phyloP scores from a whole-genome alignment of 2,329 filamentous ascomycete genomes.

The Aureobasidium zeae region DNA sequence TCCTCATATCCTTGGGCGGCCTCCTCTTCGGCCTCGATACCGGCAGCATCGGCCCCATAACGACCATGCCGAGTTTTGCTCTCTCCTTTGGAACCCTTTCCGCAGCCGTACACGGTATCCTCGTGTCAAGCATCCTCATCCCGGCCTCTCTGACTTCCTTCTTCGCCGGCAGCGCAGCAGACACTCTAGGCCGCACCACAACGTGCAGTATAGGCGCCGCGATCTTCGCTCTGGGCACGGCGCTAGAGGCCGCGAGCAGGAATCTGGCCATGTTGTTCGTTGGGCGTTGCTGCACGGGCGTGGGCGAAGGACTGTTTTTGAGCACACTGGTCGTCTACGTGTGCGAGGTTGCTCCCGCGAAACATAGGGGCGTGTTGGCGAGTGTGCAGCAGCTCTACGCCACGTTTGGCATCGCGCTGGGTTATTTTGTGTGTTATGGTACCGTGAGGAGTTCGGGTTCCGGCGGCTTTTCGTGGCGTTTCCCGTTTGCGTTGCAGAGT shows the following conservation, averaged over 20 bases:
- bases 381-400: slow-evolving; percentile 19
- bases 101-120: slow-evolving; percentile 43
- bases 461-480: slow-evolving; percentile 47
- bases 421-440: slow-evolving; percentile 54
- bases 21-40: slow-evolving; percentile 28
- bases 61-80: slow-evolving; percentile 45
- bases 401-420: slow-evolving; percentile 43
- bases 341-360: slow-evolving; percentile 48
- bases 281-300: slow-evolving; percentile 43
- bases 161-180: slow-evolving; percentile 38
- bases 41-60: slow-evolving; percentile 47
- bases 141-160: slow-evolving; percentile 49
- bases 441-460: slow-evolving; percentile 37
- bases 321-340: slow-evolving; percentile 36
- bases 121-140: slow-evolving; percentile 48
- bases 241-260: slow-evolving; percentile 39
- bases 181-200: slow-evolving; percentile 7
- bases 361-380: slow-evolving; percentile 31
- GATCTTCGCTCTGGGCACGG: slow-evolving; percentile 32
- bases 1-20: slow-evolving; percentile 4
- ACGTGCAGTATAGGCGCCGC: slow-evolving; percentile 38
- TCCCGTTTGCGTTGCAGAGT: slow-evolving; percentile 46
- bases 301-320: slow-evolving; percentile 47
- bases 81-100: slow-evolving; percentile 40
- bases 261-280: slow-evolving; percentile 42